These are phyloP conservation scores for Obba rivulosa DNA, from an alignment of 768 basidiomycete species.

Conservation along the genomic window DNA sequence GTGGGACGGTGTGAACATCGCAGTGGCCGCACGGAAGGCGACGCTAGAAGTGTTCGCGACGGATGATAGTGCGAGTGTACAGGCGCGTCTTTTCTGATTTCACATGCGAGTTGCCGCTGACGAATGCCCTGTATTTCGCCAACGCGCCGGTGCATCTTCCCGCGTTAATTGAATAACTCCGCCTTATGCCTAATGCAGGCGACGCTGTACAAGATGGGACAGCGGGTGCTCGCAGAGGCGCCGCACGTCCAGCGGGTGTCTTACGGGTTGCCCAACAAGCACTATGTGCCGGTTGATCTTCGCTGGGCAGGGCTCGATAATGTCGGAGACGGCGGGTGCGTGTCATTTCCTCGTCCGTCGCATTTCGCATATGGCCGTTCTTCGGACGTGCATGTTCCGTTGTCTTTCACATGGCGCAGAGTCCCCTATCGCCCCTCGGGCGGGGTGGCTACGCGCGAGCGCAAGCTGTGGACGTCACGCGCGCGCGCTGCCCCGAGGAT, in stretches of 20 bases:
- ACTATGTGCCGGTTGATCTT: conserved; percentile 89
- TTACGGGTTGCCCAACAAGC: conserved; percentile 88
- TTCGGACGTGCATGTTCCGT: too few relatives aligned
- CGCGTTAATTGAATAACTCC: background rate
- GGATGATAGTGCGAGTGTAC: conserved; percentile 90
- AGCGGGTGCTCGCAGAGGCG: conserved; percentile 66
- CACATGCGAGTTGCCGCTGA: background rate
- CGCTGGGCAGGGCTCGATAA: conserved; percentile 58
- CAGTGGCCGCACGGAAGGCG: conserved; percentile 44
- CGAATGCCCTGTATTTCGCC: background rate
- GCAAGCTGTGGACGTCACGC: too few relatives aligned
- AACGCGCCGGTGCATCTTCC: background rate
- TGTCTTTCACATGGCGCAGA: too few relatives aligned
- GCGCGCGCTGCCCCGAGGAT: too few relatives aligned
- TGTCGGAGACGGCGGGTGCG: too few relatives aligned
- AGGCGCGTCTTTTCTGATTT: conserved; percentile 45
- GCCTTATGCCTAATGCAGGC: conserved; percentile 49
- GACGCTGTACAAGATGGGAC: conserved; percentile 86
- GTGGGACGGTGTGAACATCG: conserved; percentile 56
- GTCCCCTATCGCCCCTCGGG: too few relatives aligned
- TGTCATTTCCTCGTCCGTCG: too few relatives aligned
- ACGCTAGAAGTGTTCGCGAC: conserved; percentile 80
- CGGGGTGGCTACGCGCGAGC: too few relatives aligned
- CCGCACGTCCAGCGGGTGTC: conserved; percentile 49
- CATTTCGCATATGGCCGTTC: too few relatives aligned